Conservation (phyloP, 2,329 filamentous ascomycete species). For the Diaporthe amygdali region DNA sequence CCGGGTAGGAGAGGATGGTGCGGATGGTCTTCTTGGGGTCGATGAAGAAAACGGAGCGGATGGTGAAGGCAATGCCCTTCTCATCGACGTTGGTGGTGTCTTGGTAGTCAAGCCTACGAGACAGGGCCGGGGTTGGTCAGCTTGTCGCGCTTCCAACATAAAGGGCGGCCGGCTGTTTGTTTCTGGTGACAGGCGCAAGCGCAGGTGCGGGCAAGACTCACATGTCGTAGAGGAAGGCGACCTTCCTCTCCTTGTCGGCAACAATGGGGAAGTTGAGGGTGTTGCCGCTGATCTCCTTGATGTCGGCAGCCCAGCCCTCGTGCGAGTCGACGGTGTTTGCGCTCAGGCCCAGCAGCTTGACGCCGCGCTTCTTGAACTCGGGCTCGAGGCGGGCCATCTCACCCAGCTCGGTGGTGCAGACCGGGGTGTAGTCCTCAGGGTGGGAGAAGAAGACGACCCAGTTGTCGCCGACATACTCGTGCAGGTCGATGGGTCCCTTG, state of each 20-base stretch:
- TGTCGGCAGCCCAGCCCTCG: conserved; percentile 89
- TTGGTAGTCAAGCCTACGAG: conserved; percentile 72
- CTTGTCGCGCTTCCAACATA: neutral
- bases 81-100: conserved; percentile 81
- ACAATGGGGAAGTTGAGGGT: conserved; percentile 80
- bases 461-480: conserved; percentile 78
- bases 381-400: conserved; percentile 88
- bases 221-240: conserved; percentile 82
- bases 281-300: conserved; percentile 76
- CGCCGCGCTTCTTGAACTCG: conserved; percentile 84
- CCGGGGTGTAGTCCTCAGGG: conserved; percentile 90
- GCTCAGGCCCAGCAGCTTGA: conserved; percentile 89
- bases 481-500: conserved; percentile 78
- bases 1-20: conserved; percentile 90
- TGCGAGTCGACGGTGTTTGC: conserved; percentile 88
- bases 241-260: conserved; percentile 77
- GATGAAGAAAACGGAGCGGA: conserved; percentile 93
- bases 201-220: conserved; percentile 40
- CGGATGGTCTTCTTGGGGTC: conserved; percentile 94
- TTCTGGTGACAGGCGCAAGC: neutral
- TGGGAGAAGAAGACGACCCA: conserved; percentile 88
- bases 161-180: neutral
- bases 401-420: conserved; percentile 94
- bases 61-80: conserved; percentile 89
- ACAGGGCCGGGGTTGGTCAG: conserved; percentile 6